Percentiles rank a stretch among this genome's conserved stretches.
Conservation (phyloP, 768 basidiomycete genomes). For the Lactarius quietus region DNA sequence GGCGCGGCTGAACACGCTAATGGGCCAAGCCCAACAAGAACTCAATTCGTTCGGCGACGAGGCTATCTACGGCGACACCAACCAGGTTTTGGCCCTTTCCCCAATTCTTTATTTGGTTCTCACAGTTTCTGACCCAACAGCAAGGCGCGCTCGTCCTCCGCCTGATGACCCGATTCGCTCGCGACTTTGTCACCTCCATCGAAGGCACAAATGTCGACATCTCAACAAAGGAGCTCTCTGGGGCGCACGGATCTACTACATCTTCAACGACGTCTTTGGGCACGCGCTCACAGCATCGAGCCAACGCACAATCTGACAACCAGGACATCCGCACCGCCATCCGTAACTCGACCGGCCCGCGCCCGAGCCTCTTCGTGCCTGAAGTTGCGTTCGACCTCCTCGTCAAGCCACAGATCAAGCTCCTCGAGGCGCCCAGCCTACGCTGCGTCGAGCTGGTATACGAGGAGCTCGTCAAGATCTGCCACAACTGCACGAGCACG, state of each 20-base stretch:
- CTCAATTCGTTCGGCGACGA: conserved; percentile 94
- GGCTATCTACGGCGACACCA: conserved; percentile 86
- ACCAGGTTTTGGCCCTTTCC: conserved; percentile 48
- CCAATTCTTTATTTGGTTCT: neutral
- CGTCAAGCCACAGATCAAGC: conserved; percentile 97
- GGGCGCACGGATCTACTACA: conserved; percentile 99
- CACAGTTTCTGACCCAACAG: conserved; percentile 34
- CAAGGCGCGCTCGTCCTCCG: conserved; percentile 89
- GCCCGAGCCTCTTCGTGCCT: conserved; percentile 95
- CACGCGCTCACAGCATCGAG: conserved; percentile 87
- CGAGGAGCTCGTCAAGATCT: conserved; percentile 98
- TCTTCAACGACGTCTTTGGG: conserved; percentile 98
- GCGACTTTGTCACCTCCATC: conserved; percentile 95
- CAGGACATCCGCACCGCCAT: conserved; percentile 98
- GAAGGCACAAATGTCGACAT: conserved; percentile 96
- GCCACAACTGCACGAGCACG: conserved; percentile 93
- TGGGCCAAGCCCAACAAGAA: conserved; percentile 99
- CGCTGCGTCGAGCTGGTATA: conserved; percentile 98
- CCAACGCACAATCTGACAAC: conserved; percentile 88
- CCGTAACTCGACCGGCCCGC: conserved; percentile 94
- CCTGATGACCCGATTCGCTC: conserved; percentile 97
- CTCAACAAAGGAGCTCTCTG: conserved; percentile 96
- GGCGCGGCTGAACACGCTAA: conserved; percentile 92
- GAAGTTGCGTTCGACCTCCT: conserved; percentile 96
- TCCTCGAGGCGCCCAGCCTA: conserved; percentile 90